Conservation (phyloP, 192 early-diverging fungal genomes). For the Pilobolus umbonatus region DNA sequence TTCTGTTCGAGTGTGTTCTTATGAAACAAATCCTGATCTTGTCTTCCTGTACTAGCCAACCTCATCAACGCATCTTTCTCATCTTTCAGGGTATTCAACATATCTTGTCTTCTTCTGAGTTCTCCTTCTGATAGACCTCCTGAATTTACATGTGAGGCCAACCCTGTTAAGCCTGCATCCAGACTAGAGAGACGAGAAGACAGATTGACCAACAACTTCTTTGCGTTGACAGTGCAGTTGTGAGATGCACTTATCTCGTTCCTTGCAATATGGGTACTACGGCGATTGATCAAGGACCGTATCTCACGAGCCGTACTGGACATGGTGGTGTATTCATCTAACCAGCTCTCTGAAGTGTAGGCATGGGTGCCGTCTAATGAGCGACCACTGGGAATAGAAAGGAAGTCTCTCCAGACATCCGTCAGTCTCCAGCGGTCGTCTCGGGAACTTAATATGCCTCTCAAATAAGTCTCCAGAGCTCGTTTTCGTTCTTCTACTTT, state of each 20-base stretch:
- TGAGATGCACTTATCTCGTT: constrained; percentile 77
- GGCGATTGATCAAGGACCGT: constrained; percentile 64
- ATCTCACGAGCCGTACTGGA: constrained; percentile 64
- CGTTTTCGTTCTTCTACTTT: constrained; percentile 67
- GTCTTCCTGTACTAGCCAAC: constrained; percentile 48
- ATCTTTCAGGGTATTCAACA: constrained; percentile 67
- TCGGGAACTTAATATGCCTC: constrained; percentile 59
- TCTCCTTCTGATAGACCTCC: constrained; percentile 65
- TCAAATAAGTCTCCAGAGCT: constrained; percentile 76
- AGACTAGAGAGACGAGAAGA: constrained; percentile 46
- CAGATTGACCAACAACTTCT: constrained; percentile 54
- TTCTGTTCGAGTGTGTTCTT: constrained; percentile 9
- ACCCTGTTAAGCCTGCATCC: constrained; percentile 44
- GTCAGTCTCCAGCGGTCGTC: constrained; percentile 78
- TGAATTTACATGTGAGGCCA: constrained; percentile 54
- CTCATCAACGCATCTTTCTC: constrained; percentile 61
- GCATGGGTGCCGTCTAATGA: constrained; percentile 35
- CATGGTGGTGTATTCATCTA: constrained; percentile 66
- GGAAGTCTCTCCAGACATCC: constrained; percentile 68
- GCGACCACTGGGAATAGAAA: constrained; percentile 59
- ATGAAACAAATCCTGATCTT: constrained; percentile 40
- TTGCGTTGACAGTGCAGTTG: constrained; percentile 73
- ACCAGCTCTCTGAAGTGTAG: constrained; percentile 75
- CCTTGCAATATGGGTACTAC: constrained; percentile 66
- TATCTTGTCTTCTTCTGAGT: constrained; percentile 69